Conservation (phyloP, 176 grass and related monocot genomes). For the Leersia perrieri region DNA sequence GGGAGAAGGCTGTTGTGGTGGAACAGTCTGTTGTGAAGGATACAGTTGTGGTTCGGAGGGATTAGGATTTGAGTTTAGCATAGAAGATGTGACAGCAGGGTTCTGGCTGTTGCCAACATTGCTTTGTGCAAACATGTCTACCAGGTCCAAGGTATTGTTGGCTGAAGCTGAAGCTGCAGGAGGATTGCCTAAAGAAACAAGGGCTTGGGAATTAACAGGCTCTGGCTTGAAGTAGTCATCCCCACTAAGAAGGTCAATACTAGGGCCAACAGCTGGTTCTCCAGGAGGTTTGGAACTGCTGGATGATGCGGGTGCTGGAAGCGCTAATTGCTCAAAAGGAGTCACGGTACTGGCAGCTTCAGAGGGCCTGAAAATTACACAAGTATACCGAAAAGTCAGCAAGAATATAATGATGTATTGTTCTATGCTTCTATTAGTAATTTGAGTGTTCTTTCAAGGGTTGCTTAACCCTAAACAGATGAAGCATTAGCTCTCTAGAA, state of each 20-base stretch:
- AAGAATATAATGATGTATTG: background rate
- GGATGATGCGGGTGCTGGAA: constrained; percentile 65
- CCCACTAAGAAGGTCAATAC: constrained; percentile 84
- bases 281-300: constrained; percentile 35
- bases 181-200: constrained; percentile 54
- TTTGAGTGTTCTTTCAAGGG: background rate
- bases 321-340: constrained; percentile 59
- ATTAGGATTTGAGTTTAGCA: constrained; percentile 47
- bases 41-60: constrained; percentile 41
- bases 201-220: constrained; percentile 58
- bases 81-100: constrained; percentile 32
- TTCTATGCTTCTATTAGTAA: background rate
- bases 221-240: constrained; percentile 79
- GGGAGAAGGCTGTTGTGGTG: constrained; percentile 48
- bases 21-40: constrained; percentile 42
- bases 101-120: constrained; percentile 46
- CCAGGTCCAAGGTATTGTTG: constrained; percentile 68
- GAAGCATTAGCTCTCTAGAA: constrained; percentile 7
- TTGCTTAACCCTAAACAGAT: background rate
- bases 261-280: constrained; percentile 39
- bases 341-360: constrained; percentile 38
- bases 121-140: constrained; percentile 80
- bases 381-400: constrained; percentile 23
- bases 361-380: constrained; percentile 40
- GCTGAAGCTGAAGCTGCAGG: constrained; percentile 48